Evolutionary conservation across 2,329 filamentous ascomycete species (phyloP), one percentile per base, ranked within the genome.

Genomic region (Xylariaceae sp.): DNA sequence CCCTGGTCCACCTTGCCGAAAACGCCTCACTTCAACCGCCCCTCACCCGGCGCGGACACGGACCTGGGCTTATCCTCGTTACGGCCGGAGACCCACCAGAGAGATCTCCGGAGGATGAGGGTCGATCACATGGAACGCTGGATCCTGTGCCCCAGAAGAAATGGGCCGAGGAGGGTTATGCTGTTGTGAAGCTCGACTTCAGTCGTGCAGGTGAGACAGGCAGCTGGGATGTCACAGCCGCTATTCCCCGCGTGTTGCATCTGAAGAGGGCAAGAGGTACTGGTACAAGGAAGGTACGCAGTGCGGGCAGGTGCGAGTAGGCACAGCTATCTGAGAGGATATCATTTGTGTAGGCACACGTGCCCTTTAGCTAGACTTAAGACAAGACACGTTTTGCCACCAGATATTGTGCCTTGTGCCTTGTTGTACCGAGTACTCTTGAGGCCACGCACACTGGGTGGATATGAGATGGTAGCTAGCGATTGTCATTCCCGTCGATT

Each of bases 161-260:
- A 72, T 89, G 87, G 87, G 86, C 86, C 0, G 87, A 90, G 68
- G 87, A 90, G 69, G 85, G 87, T 0, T 89, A 83, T 64, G 76
- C 81, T 0, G 84, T 89, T 2, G 83, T 76, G 0, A 80, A 87
- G 69, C 69, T 88, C 0, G 68, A 73, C 1, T 66, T 74, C 1
- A 65, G 63, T n/a, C 52, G 64, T 34, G 47, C 63, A 5, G 7
- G 64, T 18, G 53, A 62, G 15, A 37, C 11, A 18, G 23, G 17
- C 53, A 57, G 13, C 55, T 62, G 13, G 52, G 54, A 60, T n/a
- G 62, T 67, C 49, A 44, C 2, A 18, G 56, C 17, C 3, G 48
- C 54, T n/a, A 23, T 57, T 23, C 39, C 8, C 6, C 47, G 60
- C n/a, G n/a, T 17, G 17, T 17, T 17, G 17, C 17, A 17, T 17